Base-by-base conservation (phyloP, 306 rosid species). In the Rubus parviflorus region DNA sequence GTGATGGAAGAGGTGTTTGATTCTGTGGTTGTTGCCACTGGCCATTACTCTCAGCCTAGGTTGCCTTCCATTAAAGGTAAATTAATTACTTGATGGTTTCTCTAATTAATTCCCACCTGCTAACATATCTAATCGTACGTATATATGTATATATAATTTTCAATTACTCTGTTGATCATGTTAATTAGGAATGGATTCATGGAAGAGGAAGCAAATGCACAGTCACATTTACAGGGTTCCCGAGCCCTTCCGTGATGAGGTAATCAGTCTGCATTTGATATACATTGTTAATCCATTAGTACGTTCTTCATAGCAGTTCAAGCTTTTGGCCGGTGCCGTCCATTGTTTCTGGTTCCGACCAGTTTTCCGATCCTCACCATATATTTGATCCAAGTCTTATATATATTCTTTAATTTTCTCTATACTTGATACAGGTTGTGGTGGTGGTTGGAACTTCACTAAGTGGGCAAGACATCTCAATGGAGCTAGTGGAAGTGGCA, bases 191-290 rank as follows among this genome's bases (percentile, higher is more conserved):
- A 90, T 92, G 93, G 97, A 86, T 57, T 73, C 82, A 81, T 95
- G 98, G 97, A 92, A 88, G 85, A 79, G 93, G 74, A 92, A 82
- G 84, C 98, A 92, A 83, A 81, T 90, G 85, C 98, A 95, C 41
- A 89, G 97, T 77, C 98, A 95, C 80, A 78, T 92, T 52, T 95
- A 95, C 84, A 79, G 97, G 68, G 80, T 84, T 71, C 93, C 97
- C 3, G 91, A 90, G 68, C 93, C 90, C 74, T 90, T 88, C 90
- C 77, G 73, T 41, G 64, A 92, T 48, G 93, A 95, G 97, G 98
- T 89, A 87, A 65, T 7, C 6, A 6, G 13, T 53, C 8, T 54
- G 4, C 16, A 46, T n/a, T 19, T 22, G 22, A 73, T 53, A 61
- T 46, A 25, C 43, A 7, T n/a, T 56, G 17, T 53, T 19, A 23